Evolutionary conservation across 148 eudicot species (phyloP).

Genomic region (Rhododendron molle): DNA sequence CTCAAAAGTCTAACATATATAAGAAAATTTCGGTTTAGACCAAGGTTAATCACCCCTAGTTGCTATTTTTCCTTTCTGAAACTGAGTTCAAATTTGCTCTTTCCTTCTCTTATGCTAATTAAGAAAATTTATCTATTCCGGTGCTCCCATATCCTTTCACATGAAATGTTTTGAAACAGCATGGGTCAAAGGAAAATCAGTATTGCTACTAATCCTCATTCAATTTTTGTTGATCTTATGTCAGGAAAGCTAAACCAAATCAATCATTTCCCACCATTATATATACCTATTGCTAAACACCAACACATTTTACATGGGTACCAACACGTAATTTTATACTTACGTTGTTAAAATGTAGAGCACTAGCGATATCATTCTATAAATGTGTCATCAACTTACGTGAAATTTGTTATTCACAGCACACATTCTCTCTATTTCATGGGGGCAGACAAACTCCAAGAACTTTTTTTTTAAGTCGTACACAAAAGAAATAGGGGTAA

Average conservation of each 20-base stretch:
- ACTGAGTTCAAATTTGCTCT: not conserved
- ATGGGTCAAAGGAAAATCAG: not conserved
- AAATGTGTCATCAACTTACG: too few species aligned
- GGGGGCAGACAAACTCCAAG: too few species aligned
- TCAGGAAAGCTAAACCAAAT: not conserved
- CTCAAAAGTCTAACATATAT: not conserved
- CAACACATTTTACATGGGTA: too few species aligned
- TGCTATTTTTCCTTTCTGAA: not conserved
- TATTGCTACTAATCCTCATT: not conserved
- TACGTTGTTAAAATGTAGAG: too few species aligned
- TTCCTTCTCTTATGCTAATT: not conserved
- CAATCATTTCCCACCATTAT: not conserved
- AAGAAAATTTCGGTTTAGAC: not conserved
- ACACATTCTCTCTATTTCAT: too few species aligned
- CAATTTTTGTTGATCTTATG: not conserved
- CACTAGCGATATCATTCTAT: too few species aligned
- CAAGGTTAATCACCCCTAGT: not conserved
- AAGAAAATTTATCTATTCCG: not conserved
- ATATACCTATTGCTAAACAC: not conserved
- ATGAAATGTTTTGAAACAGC: conserved; percentile 5
- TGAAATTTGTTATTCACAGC: too few species aligned
- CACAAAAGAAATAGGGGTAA: too few species aligned
- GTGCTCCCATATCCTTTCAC: conserved; percentile 7
- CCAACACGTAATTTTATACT: too few species aligned
- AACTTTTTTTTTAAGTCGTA: too few species aligned